These are phyloP conservation scores for Penicillium sp. DNA, from an alignment of 2,329 filamentous ascomycete genomes.

Conservation along the genomic window DNA sequence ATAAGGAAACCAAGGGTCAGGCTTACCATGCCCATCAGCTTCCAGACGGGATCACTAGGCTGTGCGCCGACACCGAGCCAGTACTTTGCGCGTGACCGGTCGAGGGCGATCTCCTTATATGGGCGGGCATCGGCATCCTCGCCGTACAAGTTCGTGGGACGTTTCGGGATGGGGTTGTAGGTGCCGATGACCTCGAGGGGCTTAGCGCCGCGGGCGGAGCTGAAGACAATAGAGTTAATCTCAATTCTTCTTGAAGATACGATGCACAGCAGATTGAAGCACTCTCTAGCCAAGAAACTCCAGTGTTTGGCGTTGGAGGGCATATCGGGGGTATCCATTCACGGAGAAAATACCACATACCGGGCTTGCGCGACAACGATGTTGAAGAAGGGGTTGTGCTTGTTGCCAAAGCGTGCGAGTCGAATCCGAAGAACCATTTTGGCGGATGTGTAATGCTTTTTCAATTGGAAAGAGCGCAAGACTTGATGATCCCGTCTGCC, in stretches of 20 bases:
- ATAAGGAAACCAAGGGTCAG: neutral
- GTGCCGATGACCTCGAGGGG: conserved; percentile 87
- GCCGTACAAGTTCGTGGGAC: conserved; percentile 48
- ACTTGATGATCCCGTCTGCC: conserved; percentile 8
- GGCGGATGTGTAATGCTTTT: conserved; percentile 12
- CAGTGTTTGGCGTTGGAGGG: neutral
- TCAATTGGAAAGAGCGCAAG: neutral
- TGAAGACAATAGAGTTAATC: conserved; percentile 36
- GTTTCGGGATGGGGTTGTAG: conserved; percentile 59
- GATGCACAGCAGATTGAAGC: neutral
- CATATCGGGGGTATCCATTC: neutral
- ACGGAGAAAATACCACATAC: conserved; percentile 49
- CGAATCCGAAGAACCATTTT: conserved; percentile 92
- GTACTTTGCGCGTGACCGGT: conserved; percentile 77
- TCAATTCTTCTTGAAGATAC: neutral
- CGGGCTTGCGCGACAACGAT: conserved; percentile 92
- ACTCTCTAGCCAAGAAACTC: neutral
- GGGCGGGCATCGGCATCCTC: conserved; percentile 58
- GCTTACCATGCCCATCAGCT: conserved; percentile 74
- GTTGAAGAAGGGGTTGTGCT: conserved; percentile 91
- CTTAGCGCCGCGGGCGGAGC: conserved; percentile 79
- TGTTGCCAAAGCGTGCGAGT: conserved; percentile 87
- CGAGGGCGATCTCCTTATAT: conserved; percentile 89
- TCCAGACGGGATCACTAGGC: conserved; percentile 85
- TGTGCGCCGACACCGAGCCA: conserved; percentile 97